A percentile compares a stretch with the other conserved stretches of the same genome.
Evolutionary conservation across 2,329 filamentous ascomycete species (phyloP).

Genomic region (Alternaria gansuensis): DNA sequence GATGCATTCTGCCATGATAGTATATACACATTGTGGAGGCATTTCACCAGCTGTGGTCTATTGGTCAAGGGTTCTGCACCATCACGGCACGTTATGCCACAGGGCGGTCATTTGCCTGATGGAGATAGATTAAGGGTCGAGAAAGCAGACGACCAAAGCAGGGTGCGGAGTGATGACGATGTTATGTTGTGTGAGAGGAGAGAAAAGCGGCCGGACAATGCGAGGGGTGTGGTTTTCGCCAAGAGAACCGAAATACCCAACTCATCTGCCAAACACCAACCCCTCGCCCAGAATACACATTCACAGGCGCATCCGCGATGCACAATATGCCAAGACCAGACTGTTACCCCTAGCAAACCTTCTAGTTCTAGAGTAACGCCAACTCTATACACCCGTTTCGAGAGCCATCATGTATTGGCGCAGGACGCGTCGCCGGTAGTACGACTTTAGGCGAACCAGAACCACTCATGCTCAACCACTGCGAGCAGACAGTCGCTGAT

Average conservation of each 20-base stretch:
- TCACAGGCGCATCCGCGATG: neutral
- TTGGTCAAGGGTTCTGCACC: neutral
- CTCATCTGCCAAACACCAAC: neutral
- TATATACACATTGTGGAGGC: neutral
- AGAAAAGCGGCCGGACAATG: neutral
- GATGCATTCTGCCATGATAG: neutral
- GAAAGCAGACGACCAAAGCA: neutral
- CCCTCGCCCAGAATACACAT: neutral
- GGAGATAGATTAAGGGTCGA: neutral
- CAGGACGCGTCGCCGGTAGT: slow-evolving; percentile 1
- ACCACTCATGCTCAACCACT: slow-evolving; percentile 14
- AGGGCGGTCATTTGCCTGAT: neutral
- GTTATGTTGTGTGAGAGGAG: neutral
- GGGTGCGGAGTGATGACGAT: neutral
- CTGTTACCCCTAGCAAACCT: neutral
- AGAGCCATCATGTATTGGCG: neutral
- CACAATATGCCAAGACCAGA: neutral
- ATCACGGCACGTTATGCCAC: neutral
- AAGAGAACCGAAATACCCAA: neutral
- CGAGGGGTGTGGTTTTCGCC: neutral
- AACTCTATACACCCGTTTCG: neutral
- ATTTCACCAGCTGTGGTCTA: no score
- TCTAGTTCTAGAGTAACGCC: neutral
- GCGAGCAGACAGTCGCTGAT: slow-evolving; percentile 3
- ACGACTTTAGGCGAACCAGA: slow-evolving; percentile 14